Evolutionary conservation across 2,329 filamentous ascomycete species (phyloP).

Genomic region (Fusarium xyrophilum): DNA sequence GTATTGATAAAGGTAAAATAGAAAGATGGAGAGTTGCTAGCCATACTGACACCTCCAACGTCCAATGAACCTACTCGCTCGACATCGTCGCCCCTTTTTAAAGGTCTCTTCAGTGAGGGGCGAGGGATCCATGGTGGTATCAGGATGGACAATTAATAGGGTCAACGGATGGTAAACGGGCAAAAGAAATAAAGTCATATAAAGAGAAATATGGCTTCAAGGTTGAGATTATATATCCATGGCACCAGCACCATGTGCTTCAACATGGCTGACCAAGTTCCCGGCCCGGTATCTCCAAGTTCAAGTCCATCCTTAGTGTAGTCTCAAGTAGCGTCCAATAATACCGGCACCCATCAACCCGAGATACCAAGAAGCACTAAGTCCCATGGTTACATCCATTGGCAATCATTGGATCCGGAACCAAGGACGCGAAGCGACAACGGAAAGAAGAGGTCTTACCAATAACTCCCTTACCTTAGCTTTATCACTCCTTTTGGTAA

Average conservation of each 20-base stretch:
- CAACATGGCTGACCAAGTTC: neutral
- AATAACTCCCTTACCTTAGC: neutral
- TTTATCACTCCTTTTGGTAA: neutral
- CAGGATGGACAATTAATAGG: neutral
- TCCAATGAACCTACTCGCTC: too few species aligned
- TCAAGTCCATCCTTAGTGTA: neutral
- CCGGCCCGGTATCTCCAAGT: neutral
- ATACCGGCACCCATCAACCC: neutral
- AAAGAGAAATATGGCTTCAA: too few species aligned
- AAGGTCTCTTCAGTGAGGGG: too few species aligned
- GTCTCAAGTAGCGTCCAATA: neutral
- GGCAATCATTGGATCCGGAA: neutral
- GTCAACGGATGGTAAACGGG: neutral
- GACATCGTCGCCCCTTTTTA: too few species aligned
- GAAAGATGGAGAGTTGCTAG: too few species aligned
- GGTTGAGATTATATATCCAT: neutral
- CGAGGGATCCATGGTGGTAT: too few species aligned
- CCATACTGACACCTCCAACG: too few species aligned
- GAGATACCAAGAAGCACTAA: neutral
- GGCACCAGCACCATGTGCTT: neutral
- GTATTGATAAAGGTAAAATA: too few species aligned
- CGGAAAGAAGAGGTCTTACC: neutral
- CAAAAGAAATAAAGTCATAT: too few species aligned
- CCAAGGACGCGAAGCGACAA: neutral
- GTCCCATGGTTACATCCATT: neutral